Conservation (phyloP, 2,329 filamentous ascomycete species). For the Paracoccidioides lutzii region DNA sequence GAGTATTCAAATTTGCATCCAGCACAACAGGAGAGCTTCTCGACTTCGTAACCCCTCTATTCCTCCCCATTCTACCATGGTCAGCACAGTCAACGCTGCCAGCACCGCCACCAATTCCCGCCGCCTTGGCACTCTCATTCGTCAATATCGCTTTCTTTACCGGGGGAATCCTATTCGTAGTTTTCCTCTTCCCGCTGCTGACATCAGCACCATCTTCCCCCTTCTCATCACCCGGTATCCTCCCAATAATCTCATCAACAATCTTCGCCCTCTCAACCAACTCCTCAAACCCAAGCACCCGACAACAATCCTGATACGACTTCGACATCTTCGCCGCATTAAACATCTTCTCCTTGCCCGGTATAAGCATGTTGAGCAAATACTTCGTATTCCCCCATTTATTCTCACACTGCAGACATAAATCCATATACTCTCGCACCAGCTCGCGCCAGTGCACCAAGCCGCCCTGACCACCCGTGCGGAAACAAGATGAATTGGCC, state of each 20-base stretch:
- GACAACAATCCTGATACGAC: slow-evolving; percentile 58
- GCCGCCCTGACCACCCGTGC: slow-evolving; percentile 54
- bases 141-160: slow-evolving; percentile 8
- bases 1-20: background rate
- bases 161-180: slow-evolving; percentile 3
- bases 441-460: slow-evolving; percentile 63
- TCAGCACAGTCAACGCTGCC: background rate
- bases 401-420: slow-evolving; percentile 67
- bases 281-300: slow-evolving; percentile 50
- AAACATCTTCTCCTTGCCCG: slow-evolving; percentile 58
- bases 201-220: background rate
- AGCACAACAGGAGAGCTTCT: background rate
- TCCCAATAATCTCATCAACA: slow-evolving; percentile 50
- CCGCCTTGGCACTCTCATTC: slow-evolving; percentile 9
- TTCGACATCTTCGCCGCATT: slow-evolving; percentile 50
- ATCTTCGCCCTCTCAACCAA: slow-evolving; percentile 51
- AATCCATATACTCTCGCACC: slow-evolving; percentile 60
- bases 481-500: slow-evolving; percentile 80
- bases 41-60: background rate
- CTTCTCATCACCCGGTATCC: background rate
- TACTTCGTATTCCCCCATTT: slow-evolving; percentile 89
- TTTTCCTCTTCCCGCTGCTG: background rate
- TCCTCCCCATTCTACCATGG: background rate
- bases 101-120: background rate
- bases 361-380: slow-evolving; percentile 70